phyloP scores from a whole-genome alignment of 495 filamentous ascomycete species.

The Hypoxylon fragiforme region DNA sequence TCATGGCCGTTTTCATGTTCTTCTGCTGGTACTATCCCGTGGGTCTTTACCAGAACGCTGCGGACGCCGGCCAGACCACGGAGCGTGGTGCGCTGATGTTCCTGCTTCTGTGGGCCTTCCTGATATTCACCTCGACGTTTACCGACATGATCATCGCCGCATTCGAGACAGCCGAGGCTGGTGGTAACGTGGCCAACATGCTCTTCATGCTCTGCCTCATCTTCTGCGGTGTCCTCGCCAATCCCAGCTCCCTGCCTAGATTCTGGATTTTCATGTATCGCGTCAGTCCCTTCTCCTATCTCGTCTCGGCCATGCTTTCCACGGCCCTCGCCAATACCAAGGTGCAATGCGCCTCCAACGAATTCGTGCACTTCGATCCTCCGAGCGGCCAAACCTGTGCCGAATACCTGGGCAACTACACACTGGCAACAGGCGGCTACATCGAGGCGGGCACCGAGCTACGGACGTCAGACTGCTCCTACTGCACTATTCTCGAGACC shows the following conservation, averaged over 20 bases:
- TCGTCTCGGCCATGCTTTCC: constrained; percentile 66
- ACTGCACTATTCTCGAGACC: constrained; percentile 62
- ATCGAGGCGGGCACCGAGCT: constrained; percentile 53
- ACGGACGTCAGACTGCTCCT: constrained; percentile 56
- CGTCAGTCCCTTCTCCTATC: constrained; percentile 73
- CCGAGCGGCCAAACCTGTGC: constrained; percentile 56
- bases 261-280: constrained; percentile 92
- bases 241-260: constrained; percentile 60
- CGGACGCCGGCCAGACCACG: constrained; percentile 55
- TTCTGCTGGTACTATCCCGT: constrained; percentile 82
- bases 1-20: constrained; percentile 70
- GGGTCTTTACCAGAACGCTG: constrained; percentile 72
- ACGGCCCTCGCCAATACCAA: constrained; percentile 61
- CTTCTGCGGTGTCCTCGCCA: constrained; percentile 76
- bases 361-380: constrained; percentile 60
- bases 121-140: constrained; percentile 72
- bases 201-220: constrained; percentile 69
- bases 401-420: constrained; percentile 55
- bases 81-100: constrained; percentile 70
- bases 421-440: constrained; percentile 48
- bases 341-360: constrained; percentile 63
- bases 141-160: constrained; percentile 69
- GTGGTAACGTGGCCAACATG: constrained; percentile 66
- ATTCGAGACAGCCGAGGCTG: constrained; percentile 67
- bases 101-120: constrained; percentile 64